These are phyloP conservation scores for Arabidopsis thaliana DNA, from an alignment of 345 rosid species.

Conservation along the genomic window TAIR10.1 NC_003074.8:1173501-1174000, in stretches of 20 bases:
- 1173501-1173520: slow-evolving; percentile 1
- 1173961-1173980: slow-evolving; percentile 1
- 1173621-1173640: background rate
- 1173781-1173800: slow-evolving; percentile 26
- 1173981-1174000: slow-evolving; percentile 26
- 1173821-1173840: slow-evolving; percentile 23
- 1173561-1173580: background rate
- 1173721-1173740: slow-evolving; percentile 12
- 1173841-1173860: background rate
- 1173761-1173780: slow-evolving; percentile 21
- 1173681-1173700: background rate
- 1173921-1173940: slow-evolving; percentile 11
- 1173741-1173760: slow-evolving; percentile 24
- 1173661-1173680: background rate
- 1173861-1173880: background rate
- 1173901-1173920: background rate
- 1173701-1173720: background rate
- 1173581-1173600: background rate
- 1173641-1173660: background rate
- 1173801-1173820: slow-evolving; percentile 23
- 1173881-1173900: background rate
- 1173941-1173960: slow-evolving; percentile 32
- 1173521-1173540: background rate
- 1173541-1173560: slow-evolving; percentile 22
- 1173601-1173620: background rate